Evolutionary conservation across 169 alveolate genomes (phyloP), one percentile per base, ranked within the genome.

Genomic region (Ophryocystis elektroscirrha): DNA sequence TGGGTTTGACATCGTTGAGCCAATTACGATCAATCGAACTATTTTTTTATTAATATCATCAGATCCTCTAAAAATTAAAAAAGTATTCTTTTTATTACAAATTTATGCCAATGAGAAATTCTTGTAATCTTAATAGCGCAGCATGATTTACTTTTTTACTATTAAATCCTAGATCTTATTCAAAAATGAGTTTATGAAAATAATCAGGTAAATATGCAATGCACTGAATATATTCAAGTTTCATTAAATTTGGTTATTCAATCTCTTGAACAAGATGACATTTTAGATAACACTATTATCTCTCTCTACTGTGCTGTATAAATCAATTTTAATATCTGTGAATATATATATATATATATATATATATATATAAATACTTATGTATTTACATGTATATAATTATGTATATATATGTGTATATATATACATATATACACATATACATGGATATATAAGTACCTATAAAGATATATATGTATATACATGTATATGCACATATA

Each of bases 11-110:
- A 67, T 48, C 3, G 58, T 27, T 50, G 62, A 47, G 0, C 76
- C 76, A 20, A 58, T 48, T 2, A 67, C 36, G 2, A 67, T 35
- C 49, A 67, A 30, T 26, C 74, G 58, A 24, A 43, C 58, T 6
- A 67, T 24, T n/a, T n/a, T 29, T 57, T 47, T 42, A 43, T 51
- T 18, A 51, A 37, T 35, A 57, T 5, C 27, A 19, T 5, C 20
- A 29, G 51, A 48, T 57, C 65, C 18, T 60, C 65, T 51, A 45
- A 32, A 44, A 57, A 26, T 15, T 60, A 53, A 23, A 57, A 37
- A n/a, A 57, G 51, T 16, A 57, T 51, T 51, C 52, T 30, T 50
- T 53, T 57, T 50, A 57, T 51, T 23, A 57, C 18, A 1, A 60
- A 47, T 28, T 39, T 23, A 22, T 39, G 51, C 44, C 52, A 24